A percentile compares a stretch with the other conserved stretches of the same genome.
These are phyloP conservation scores for Diplotaxis tenuifolia DNA, from an alignment of 345 rosid genomes.

Conservation along the genomic window DNA sequence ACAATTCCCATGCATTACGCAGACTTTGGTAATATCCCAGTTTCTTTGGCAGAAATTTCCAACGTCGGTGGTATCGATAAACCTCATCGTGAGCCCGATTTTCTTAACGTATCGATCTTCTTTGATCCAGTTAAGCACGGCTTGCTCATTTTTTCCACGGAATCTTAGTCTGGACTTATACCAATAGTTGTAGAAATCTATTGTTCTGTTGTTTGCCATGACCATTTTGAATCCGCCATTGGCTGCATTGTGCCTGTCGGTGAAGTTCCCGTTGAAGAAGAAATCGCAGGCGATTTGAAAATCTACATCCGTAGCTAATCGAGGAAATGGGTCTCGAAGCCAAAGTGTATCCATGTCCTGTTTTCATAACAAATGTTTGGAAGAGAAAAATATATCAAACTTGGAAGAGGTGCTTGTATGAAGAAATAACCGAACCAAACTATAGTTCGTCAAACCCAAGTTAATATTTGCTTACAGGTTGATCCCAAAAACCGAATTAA, in stretches of 20 bases:
- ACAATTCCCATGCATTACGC: slow-evolving; percentile 79
- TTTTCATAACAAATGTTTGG: not conserved
- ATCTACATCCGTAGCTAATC: slow-evolving; percentile 45
- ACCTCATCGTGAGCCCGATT: slow-evolving; percentile 46
- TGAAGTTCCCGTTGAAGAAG: slow-evolving; percentile 38
- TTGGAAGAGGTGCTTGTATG: no score
- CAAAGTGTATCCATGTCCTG: slow-evolving; percentile 70
- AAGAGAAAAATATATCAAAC: not conserved
- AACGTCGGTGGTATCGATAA: slow-evolving; percentile 48
- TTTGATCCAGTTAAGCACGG: slow-evolving; percentile 7
- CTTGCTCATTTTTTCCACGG: slow-evolving; percentile 43
- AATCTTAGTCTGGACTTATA: slow-evolving; percentile 39
- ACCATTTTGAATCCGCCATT: slow-evolving; percentile 68
- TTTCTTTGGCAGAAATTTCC: slow-evolving; percentile 61
- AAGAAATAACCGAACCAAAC: not conserved
- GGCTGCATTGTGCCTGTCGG: slow-evolving; percentile 34
- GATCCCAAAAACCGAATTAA: no score
- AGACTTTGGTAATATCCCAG: slow-evolving; percentile 47
- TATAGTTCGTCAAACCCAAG: no score
- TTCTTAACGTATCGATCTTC: not conserved
- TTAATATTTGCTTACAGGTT: no score
- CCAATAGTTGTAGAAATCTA: slow-evolving; percentile 66
- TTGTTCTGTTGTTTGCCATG: slow-evolving; percentile 44
- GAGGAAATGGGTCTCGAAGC: slow-evolving; percentile 65
- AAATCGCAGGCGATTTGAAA: slow-evolving; percentile 71